phyloP scores from a whole-genome alignment of 306 rosid species.

The Acacia acuminata region DNA sequence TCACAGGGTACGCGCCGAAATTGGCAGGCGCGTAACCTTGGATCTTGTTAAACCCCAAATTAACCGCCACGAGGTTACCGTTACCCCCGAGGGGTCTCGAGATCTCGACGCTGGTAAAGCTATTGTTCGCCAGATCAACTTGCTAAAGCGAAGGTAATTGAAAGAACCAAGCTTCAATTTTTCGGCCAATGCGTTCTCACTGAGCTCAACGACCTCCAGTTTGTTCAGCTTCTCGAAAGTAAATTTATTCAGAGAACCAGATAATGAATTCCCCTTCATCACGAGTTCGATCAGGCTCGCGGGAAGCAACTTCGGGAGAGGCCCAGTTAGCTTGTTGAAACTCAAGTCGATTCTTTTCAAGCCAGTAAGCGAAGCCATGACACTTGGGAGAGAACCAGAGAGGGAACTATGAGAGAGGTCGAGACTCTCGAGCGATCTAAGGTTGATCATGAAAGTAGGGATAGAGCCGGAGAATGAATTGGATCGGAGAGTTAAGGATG shows the following conservation, averaged over 20 bases:
- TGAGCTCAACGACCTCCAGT: slow-evolving; percentile 76
- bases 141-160: slow-evolving; percentile 70
- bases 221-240: slow-evolving; percentile 48
- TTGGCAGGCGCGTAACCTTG: slow-evolving; percentile 65
- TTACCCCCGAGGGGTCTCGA: slow-evolving; percentile 26
- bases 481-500: slow-evolving; percentile 63
- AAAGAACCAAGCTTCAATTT: slow-evolving; percentile 65
- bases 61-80: slow-evolving; percentile 71
- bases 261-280: slow-evolving; percentile 57
- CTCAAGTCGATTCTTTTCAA: slow-evolving; percentile 74
- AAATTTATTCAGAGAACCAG: slow-evolving; percentile 56
- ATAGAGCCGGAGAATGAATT: slow-evolving; percentile 64
- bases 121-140: slow-evolving; percentile 70
- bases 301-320: slow-evolving; percentile 58
- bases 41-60: slow-evolving; percentile 78
- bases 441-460: slow-evolving; percentile 52
- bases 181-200: slow-evolving; percentile 60
- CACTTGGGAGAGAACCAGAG: slow-evolving; percentile 53
- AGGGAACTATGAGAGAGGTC: slow-evolving; percentile 66
- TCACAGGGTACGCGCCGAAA: slow-evolving; percentile 53
- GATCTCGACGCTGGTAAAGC: slow-evolving; percentile 60
- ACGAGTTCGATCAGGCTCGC: slow-evolving; percentile 71
- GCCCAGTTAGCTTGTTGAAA: slow-evolving; percentile 63
- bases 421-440: slow-evolving; percentile 56
- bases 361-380: slow-evolving; percentile 46